Conservation (phyloP, 129 eudicot species). For the Saposhnikovia divaricata region DNA sequence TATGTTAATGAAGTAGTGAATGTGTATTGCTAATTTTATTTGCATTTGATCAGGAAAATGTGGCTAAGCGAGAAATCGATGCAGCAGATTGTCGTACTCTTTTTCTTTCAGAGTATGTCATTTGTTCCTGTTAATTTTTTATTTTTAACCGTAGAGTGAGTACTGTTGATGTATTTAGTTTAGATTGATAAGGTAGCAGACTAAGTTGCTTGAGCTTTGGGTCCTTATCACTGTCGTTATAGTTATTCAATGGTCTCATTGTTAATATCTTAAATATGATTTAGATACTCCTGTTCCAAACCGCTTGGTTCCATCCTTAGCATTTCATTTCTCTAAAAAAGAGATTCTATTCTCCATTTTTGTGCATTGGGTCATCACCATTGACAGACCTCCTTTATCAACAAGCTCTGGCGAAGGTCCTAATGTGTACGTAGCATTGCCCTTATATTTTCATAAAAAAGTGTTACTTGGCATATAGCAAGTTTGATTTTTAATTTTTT, state of each 20-base stretch:
- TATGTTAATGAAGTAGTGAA: not conserved
- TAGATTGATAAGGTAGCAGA: not conserved
- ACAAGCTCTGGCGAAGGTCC: not conserved
- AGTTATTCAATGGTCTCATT: not conserved
- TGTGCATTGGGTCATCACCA: not conserved
- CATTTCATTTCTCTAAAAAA: not conserved
- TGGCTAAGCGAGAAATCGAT: slow-evolving; percentile 66
- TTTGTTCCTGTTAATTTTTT: not conserved
- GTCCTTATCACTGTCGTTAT: not conserved
- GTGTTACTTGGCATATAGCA: not conserved
- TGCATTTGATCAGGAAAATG: slow-evolving; percentile 45
- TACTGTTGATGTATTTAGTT: not conserved
- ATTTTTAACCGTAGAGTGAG: not conserved
- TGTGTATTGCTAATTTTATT: not conserved
- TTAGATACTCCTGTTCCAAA: not conserved
- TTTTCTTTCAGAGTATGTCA: slow-evolving; percentile 74
- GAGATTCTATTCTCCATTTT: not conserved
- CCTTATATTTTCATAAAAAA: not conserved
- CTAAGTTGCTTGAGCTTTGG: slow-evolving; percentile 2
- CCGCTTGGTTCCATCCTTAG: not conserved
- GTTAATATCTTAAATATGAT: not conserved
- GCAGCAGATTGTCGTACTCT: slow-evolving; percentile 71
- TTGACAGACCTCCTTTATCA: not conserved
- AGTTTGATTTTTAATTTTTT: not conserved
- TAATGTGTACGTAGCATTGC: not conserved